Evolutionary conservation across 352 stramenopile species (phyloP), one percentile per base, ranked within the genome.

Genomic region (Globisporangium cylindrosporum): DNA sequence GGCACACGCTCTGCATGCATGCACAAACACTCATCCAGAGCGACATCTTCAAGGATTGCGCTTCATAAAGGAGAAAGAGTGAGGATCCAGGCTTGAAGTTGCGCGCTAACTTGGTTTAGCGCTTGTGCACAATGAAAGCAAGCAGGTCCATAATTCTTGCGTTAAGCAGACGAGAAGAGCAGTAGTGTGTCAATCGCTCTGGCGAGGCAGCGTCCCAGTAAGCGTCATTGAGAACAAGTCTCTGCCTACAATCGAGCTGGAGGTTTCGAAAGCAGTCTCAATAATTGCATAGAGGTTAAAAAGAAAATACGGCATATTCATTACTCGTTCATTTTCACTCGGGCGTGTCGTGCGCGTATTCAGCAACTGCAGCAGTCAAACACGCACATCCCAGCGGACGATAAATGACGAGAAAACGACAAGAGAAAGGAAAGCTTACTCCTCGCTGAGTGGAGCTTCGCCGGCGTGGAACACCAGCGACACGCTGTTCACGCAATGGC

Each of bases 401-500:
- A 25, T 14, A 20, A 61, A 25, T 1, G 29, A 61, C 8, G 9
- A 24, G 54, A 41, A 48, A 38, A 24, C 4, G 32, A 32, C 32
- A 38, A 6, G 36, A 29, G n/a, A 5, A 20, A 15, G 10, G 14
- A 18, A 36, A 62, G 43, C 24, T 58, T 72, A 67, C 48, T 66
- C 79, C 66, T 84, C 68, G 18, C 2, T n/a, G 64, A 75, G 61
- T 59, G 76, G 70, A 49, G 82, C 75, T 69, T 94, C 86, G 57
- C 81, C 80, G 0, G 73, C 74, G 59, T 93, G 79, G 74, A 97
- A 97, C 60, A 92, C 79, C 36, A 97, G 83, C 62, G 89, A 96
- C 29, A 94, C 86, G 61, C 86, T 96, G 81, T 97, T 97, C 27
- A 98, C 90, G 62, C 90, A 97, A 77, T 97, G 90, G 38, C 90